phyloP scores from a whole-genome alignment of 179 eudicot species.

The Silene noctiflora region DNA sequence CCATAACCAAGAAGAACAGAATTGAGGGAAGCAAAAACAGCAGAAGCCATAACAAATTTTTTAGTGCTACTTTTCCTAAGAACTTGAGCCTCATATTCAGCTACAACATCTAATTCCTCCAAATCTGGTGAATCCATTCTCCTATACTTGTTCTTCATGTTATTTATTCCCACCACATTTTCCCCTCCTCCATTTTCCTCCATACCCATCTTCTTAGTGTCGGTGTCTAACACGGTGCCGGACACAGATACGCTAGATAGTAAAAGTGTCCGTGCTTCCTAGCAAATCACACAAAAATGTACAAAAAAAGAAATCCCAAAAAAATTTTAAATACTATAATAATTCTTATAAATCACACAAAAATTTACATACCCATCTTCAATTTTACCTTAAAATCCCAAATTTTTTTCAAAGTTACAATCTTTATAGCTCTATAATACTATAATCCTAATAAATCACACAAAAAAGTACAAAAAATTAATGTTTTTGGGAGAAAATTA shows the following conservation, averaged over 20 bases:
- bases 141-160: conserved; percentile 54
- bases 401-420: conserved; percentile 1
- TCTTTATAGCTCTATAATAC: not conserved
- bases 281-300: no score
- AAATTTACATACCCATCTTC: conserved; percentile 23
- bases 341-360: no score
- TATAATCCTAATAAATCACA: not conserved
- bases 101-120: conserved; percentile 34
- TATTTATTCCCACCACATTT: conserved; percentile 17
- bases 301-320: no score
- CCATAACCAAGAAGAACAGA: conserved; percentile 95
- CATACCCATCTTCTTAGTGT: conserved; percentile 24
- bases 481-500: not conserved
- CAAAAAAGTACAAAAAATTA: not conserved
- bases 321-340: no score
- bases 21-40: conserved; percentile 80
- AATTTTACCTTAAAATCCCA: conserved; percentile 14
- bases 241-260: no score
- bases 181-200: conserved; percentile 25
- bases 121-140: conserved; percentile 59
- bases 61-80: conserved; percentile 36
- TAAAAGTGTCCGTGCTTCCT: no score
- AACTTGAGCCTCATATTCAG: conserved; percentile 30
- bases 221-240: no score
- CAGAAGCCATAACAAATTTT: conserved; percentile 69